Evolutionary conservation across 306 rosid species (phyloP), one percentile per base, ranked within the genome.

Genomic region (Heteromeles arbutifolia): DNA sequence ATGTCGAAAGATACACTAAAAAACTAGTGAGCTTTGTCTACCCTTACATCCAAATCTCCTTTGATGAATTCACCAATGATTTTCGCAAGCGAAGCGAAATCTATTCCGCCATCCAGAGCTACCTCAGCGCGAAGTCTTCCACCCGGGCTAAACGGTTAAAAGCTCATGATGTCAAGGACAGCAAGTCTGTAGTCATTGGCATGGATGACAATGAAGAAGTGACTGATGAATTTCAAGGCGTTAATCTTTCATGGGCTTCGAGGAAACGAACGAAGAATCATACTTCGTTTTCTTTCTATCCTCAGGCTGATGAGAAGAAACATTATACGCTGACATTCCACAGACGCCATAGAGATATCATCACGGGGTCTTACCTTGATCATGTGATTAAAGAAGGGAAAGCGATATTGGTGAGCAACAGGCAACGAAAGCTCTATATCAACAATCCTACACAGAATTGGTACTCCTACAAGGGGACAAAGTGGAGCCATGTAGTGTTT

Each of bases 171-270:
- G 81, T 81, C 37, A 80, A 83, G 65, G 74, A 79, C 11, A 82
- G 75, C 77, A 83, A 83, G 57, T 71, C 80, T 28, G 13, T 83
- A 0, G 78, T 84, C 1, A 88, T 89, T 0, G 80, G 58, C 74
- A 70, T 87, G 87, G 97, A 82, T 8, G 88, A 89, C 31, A 83
- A 82, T 13, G 87, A 89, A 70, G 94, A 87, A 34, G 85, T 91
- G 58, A 78, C 72, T 0, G 91, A 91, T 4, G 83, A 80, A 15
- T 91, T 74, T 5, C 1, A 69, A 50, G 89, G 89, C 1, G 71
- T 82, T 1, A 82, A 80, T 8, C 64, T 86, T 1, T 84, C 88
- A 87, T 91, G 94, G 97, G 31, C 66, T 9, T 84, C 79, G 0
- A 39, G 11, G 6, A 82, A 81, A 74, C 28, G 0, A 0, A 11